Percentiles rank a stretch among this genome's conserved stretches.
phyloP scores from a whole-genome alignment of 306 rosid species.

The Citrullus colocynthis region DNA sequence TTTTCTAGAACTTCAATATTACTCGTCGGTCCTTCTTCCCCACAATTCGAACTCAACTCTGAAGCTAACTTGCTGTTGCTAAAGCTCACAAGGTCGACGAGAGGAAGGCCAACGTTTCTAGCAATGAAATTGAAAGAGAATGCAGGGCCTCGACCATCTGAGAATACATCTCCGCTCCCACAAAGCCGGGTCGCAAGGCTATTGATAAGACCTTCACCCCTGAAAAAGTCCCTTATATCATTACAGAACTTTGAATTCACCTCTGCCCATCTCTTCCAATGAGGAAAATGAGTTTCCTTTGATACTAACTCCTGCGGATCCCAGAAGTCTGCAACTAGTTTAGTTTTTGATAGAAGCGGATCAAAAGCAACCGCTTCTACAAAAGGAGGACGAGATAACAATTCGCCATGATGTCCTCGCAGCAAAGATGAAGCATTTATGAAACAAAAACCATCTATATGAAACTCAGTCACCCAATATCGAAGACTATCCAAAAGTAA shows the following conservation, averaged over 20 bases:
- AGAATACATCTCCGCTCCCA: conserved; percentile 74
- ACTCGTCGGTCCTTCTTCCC: conserved; percentile 83
- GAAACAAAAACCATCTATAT: conserved; percentile 84
- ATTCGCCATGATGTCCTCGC: conserved; percentile 52
- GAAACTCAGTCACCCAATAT: conserved; percentile 85
- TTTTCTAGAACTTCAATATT: conserved; percentile 45
- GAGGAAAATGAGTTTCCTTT: conserved; percentile 57
- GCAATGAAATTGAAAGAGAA: conserved; percentile 60
- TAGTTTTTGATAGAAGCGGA: conserved; percentile 62
- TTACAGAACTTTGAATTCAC: conserved; percentile 46
- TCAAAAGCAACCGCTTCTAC: conserved; percentile 82
- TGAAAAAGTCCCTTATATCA: conserved; percentile 55
- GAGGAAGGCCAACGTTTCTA: conserved; percentile 60
- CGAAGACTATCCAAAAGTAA: conserved; percentile 68
- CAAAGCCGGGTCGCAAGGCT: conserved; percentile 86
- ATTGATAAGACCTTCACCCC: conserved; percentile 59
- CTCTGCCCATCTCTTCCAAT: conserved; percentile 99
- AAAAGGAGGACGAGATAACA: conserved; percentile 68
- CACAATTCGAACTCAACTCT: conserved; percentile 85
- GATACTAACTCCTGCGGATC: conserved; percentile 39
- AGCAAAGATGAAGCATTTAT: conserved; percentile 60
- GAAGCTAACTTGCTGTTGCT: conserved; percentile 29
- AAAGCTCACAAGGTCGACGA: conserved; percentile 86
- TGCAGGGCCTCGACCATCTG: conserved; percentile 74
- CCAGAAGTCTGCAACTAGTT: conserved; percentile 73